Evolutionary conservation across 352 stramenopile species (phyloP).

Genomic region (Pythium scleroteichum): DNA sequence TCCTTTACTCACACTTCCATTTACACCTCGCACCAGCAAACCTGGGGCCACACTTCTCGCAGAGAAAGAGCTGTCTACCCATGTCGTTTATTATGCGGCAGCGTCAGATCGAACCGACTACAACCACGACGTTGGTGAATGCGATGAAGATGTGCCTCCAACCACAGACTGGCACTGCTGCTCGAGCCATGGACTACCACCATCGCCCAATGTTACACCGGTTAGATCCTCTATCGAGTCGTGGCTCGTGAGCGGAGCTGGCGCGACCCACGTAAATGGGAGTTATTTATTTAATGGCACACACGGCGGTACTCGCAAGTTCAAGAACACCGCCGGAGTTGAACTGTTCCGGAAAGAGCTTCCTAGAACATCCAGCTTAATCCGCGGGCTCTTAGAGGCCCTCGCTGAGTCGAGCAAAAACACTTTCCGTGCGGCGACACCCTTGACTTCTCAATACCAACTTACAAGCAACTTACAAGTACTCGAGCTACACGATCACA

Average conservation of each 20-base stretch:
- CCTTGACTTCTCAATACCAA: neutral
- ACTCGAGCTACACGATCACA: conserved; percentile 43
- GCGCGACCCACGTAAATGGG: conserved; percentile 54
- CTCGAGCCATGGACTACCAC: conserved; percentile 43
- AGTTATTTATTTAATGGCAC: conserved; percentile 63
- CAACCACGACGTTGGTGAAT: neutral
- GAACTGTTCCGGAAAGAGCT: conserved; percentile 77
- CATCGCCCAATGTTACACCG: conserved; percentile 31
- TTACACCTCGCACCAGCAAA: conserved; percentile 51
- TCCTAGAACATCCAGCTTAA: conserved; percentile 44
- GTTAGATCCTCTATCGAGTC: conserved; percentile 63
- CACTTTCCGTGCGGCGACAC: too few species aligned
- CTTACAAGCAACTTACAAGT: conserved; percentile 40
- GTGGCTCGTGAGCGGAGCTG: conserved; percentile 56
- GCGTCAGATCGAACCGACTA: conserved; percentile 17
- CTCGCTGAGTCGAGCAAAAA: conserved; percentile 3
- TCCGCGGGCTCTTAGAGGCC: conserved; percentile 33
- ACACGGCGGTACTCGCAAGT: conserved; percentile 50
- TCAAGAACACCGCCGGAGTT: conserved; percentile 62
- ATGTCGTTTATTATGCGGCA: conserved; percentile 69
- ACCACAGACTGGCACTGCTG: conserved; percentile 56
- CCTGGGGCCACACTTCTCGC: conserved; percentile 25
- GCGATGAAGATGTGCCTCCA: conserved; percentile 34
- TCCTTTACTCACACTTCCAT: conserved; percentile 39
- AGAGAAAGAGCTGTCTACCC: conserved; percentile 68